Percentiles rank a stretch among this genome's conserved stretches.
These are phyloP conservation scores for Russula lepida DNA, from an alignment of 768 basidiomycete genomes.

Conservation along the genomic window DNA sequence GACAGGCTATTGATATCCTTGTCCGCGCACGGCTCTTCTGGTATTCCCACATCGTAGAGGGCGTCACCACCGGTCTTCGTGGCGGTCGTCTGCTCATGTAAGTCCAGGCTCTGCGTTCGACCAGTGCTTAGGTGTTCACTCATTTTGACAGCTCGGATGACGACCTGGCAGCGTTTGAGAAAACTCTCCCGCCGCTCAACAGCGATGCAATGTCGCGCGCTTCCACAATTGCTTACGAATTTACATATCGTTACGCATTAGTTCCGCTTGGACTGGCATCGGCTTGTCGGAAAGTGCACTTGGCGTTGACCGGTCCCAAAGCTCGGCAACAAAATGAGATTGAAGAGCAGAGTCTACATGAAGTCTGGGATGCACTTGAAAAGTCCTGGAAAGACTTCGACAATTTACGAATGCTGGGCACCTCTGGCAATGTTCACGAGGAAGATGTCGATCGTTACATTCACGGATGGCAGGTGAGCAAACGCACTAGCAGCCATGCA, in stretches of 20 bases:
- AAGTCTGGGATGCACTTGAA: constrained; percentile 82
- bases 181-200: constrained; percentile 33
- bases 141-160: constrained; percentile 50
- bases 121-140: constrained; percentile 5
- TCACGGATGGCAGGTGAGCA: constrained; percentile 75
- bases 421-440: constrained; percentile 33
- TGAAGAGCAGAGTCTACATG: constrained; percentile 55
- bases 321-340: constrained; percentile 54
- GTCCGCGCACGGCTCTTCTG: constrained; percentile 79
- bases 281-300: constrained; percentile 72
- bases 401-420: constrained; percentile 39
- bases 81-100: constrained; percentile 82
- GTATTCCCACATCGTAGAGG: constrained; percentile 84
- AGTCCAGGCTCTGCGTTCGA: constrained; percentile 24
- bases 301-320: constrained; percentile 67
- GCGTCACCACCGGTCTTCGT: constrained; percentile 68
- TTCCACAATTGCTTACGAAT: constrained; percentile 38
- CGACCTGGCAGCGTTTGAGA: constrained; percentile 67
- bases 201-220: constrained; percentile 26
- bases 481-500: not conserved
- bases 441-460: constrained; percentile 62
- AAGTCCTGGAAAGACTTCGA: constrained; percentile 82
- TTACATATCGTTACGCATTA: constrained; percentile 52
- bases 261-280: constrained; percentile 68
- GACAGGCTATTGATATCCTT: constrained; percentile 47